Evolutionary conservation across 2,329 filamentous ascomycete genomes (phyloP).

Genomic region (Eutypa lata): DNA sequence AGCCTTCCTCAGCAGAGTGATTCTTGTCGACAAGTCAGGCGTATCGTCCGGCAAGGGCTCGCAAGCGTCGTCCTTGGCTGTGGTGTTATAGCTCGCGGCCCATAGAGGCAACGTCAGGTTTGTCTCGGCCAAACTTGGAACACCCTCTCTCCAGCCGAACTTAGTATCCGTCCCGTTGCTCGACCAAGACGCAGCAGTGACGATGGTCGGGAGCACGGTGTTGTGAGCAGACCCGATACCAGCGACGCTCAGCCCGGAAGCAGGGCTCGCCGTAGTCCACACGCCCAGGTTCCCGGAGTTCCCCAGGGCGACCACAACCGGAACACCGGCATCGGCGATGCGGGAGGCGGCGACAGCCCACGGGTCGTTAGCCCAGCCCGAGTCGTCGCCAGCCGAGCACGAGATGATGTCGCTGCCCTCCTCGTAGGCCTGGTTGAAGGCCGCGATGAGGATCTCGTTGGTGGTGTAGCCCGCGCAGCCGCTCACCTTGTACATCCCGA

Average conservation of each 20-base stretch:
- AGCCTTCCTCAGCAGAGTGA: constrained; percentile 39
- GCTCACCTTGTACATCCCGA: constrained; percentile 14
- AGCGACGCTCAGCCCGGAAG: constrained; percentile 8
- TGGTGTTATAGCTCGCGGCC: constrained; percentile 24
- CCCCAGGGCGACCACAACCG: constrained; percentile 37
- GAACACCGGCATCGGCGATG: constrained; percentile 38
- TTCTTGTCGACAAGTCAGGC: constrained; percentile 35
- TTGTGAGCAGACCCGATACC: constrained; percentile 12
- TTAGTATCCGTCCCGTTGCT: background rate
- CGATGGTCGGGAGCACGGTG: constrained; percentile 7
- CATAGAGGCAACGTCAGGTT: constrained; percentile 20
- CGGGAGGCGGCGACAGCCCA: constrained; percentile 34
- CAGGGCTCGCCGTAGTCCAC: constrained; percentile 11
- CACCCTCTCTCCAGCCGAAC: constrained; percentile 15
- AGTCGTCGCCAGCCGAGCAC: constrained; percentile 24
- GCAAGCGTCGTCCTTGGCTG: constrained; percentile 29
- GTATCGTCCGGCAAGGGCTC: constrained; percentile 33
- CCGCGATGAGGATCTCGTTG: constrained; percentile 27
- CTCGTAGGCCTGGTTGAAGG: constrained; percentile 26
- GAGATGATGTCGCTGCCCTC: constrained; percentile 31
- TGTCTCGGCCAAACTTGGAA: constrained; percentile 1
- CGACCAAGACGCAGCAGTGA: constrained; percentile 1
- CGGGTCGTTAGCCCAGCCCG: constrained; percentile 29
- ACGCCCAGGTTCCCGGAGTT: constrained; percentile 33
- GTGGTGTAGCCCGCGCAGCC: constrained; percentile 14